phyloP scores from a whole-genome alignment of 345 rosid species.

The Luvunga scandens region DNA sequence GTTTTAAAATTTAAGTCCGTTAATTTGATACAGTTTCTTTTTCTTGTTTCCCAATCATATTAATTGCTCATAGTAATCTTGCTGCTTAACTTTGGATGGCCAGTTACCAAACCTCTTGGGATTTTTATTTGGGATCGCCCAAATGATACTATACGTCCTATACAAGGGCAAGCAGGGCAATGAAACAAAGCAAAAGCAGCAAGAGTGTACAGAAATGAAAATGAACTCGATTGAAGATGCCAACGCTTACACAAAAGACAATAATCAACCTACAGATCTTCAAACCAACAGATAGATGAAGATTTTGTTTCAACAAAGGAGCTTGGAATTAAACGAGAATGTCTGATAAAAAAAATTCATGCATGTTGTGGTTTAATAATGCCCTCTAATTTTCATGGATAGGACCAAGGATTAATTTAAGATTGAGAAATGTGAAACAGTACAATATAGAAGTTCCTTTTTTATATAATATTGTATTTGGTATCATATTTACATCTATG shows the following conservation, averaged over 20 bases:
- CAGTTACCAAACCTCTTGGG: constrained; percentile 61
- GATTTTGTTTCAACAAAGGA: neutral
- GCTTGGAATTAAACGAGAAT: neutral
- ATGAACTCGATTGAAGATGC: neutral
- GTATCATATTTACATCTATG: neutral
- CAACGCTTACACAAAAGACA: neutral
- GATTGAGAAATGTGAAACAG: neutral
- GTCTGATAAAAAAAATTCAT: too few species aligned
- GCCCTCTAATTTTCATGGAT: too few species aligned
- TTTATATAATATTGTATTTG: neutral
- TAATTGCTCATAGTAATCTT: neutral
- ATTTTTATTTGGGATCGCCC: constrained; percentile 55
- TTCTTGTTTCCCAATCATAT: neutral
- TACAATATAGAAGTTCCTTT: neutral
- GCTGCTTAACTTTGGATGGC: constrained; percentile 3
- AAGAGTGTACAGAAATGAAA: neutral
- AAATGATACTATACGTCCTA: constrained; percentile 66
- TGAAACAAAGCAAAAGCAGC: constrained; percentile 11
- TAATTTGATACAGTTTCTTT: neutral
- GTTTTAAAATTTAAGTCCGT: too few species aligned
- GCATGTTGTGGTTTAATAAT: too few species aligned
- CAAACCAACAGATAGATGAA: neutral
- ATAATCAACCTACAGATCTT: neutral
- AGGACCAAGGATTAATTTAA: neutral
- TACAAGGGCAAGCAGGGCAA: constrained; percentile 37